Evolutionary conservation across 2,329 filamentous ascomycete genomes (phyloP).

Genomic region (Nigrograna mackinnonii): DNA sequence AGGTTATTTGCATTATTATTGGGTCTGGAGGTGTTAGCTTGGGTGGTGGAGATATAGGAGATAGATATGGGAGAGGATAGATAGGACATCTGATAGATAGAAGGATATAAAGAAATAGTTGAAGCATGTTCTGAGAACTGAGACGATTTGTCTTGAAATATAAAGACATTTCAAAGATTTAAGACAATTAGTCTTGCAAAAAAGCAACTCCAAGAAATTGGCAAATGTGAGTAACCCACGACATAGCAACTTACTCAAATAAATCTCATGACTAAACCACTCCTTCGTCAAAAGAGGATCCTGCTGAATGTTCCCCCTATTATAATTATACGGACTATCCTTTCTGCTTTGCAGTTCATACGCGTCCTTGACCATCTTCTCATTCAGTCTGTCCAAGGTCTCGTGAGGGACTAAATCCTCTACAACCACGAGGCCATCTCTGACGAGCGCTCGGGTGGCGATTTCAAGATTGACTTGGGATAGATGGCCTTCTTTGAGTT

Average conservation of each 20-base stretch:
- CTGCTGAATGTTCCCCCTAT: slow-evolving; percentile 65
- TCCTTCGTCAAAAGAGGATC: slow-evolving; percentile 58
- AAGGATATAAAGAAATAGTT: too few relatives aligned
- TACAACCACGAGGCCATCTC: slow-evolving; percentile 38
- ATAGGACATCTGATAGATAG: too few relatives aligned
- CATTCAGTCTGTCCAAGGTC: slow-evolving; percentile 59
- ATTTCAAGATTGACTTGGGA: slow-evolving; percentile 57
- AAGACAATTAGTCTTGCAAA: too few relatives aligned
- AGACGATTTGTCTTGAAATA: too few relatives aligned
- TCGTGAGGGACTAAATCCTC: slow-evolving; percentile 45
- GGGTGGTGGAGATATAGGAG: too few relatives aligned
- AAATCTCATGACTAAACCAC: slow-evolving; percentile 46
- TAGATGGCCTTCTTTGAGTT: slow-evolving; percentile 46
- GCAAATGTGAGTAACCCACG: too few relatives aligned
- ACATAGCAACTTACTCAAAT: slow-evolving; percentile 52
- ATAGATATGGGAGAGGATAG: too few relatives aligned
- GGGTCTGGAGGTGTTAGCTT: slow-evolving; percentile 49
- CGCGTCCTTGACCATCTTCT: slow-evolving; percentile 64
- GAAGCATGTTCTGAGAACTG: too few relatives aligned
- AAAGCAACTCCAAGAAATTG: too few relatives aligned
- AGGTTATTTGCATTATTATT: slow-evolving; percentile 60
- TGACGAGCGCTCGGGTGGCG: slow-evolving; percentile 27
- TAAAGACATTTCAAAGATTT: too few relatives aligned
- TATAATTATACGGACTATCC: slow-evolving; percentile 65
- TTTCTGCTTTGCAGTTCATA: slow-evolving; percentile 54